A percentile compares a stretch with the other conserved stretches of the same genome.
Conservation (phyloP, 225 moss, liverwort and hornwort species). For the Physcomitrium patens region DNA sequence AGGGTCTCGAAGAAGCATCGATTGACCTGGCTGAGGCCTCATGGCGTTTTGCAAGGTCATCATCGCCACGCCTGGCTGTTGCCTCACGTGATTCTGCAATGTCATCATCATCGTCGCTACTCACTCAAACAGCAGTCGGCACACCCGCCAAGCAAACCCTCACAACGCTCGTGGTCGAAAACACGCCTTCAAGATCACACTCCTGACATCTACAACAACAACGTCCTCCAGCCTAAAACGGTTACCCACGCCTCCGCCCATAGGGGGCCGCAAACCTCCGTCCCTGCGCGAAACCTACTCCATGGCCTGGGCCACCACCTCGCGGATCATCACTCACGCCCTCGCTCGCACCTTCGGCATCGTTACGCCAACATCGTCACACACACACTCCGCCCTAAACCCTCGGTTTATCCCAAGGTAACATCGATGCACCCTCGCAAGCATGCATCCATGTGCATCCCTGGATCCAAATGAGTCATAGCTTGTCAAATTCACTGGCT, state of each 20-base stretch:
- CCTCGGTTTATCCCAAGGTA: neutral
- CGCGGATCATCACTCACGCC: neutral
- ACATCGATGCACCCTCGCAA: neutral
- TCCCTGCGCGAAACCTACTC: neutral
- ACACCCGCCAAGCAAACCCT: slow-evolving; percentile 33
- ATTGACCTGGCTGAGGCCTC: slow-evolving; percentile 70
- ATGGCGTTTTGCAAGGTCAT: slow-evolving; percentile 83
- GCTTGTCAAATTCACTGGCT: slow-evolving; percentile 14
- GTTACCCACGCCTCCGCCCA: too few species aligned
- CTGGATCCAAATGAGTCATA: neutral
- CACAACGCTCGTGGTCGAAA: slow-evolving; percentile 6
- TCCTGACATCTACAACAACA: neutral
- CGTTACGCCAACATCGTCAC: neutral
- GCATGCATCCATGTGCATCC: slow-evolving; percentile 16
- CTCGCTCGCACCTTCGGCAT: neutral
- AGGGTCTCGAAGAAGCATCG: slow-evolving; percentile 67
- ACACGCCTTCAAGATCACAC: neutral
- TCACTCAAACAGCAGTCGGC: slow-evolving; percentile 22
- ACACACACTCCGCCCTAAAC: slow-evolving; percentile 13
- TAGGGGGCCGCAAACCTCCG: neutral
- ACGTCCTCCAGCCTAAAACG: neutral
- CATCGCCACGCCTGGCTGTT: slow-evolving; percentile 61
- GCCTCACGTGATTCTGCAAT: slow-evolving; percentile 63
- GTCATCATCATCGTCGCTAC: slow-evolving; percentile 62
- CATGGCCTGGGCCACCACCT: neutral